phyloP scores from a whole-genome alignment of 225 moss, liverwort and hornwort genomes.

The Climacium dendroides region DNA sequence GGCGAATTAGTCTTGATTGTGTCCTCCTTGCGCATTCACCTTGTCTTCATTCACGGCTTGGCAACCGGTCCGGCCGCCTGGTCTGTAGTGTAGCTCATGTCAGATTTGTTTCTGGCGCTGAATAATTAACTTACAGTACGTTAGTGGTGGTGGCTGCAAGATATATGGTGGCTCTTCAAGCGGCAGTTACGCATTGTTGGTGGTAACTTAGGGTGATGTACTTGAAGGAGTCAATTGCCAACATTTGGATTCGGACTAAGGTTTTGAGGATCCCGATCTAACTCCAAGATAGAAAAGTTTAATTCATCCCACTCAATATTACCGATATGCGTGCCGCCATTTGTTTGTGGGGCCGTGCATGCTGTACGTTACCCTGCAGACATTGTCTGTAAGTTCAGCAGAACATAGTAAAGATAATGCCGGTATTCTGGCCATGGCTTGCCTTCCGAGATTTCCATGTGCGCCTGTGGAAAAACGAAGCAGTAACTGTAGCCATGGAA shows the following conservation, averaged over 20 bases:
- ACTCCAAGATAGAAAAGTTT: neutral
- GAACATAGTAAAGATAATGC: neutral
- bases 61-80: neutral
- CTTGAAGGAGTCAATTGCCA: neutral
- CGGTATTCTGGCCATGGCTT: neutral
- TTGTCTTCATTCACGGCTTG: neutral
- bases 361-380: neutral
- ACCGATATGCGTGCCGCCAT: neutral
- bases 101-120: neutral
- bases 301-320: neutral
- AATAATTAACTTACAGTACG: neutral
- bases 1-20: neutral
- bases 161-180: neutral
- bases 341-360: neutral
- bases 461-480: neutral
- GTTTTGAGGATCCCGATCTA: neutral
- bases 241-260: neutral
- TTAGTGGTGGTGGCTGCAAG: neutral
- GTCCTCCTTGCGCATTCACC: neutral
- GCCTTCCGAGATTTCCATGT: neutral
- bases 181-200: neutral
- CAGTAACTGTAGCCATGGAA: neutral
- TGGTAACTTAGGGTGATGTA: neutral
- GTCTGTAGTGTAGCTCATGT: neutral
- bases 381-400: neutral